phyloP scores from a whole-genome alignment of 768 basidiomycete genomes.

The Mycena haematopus region DNA sequence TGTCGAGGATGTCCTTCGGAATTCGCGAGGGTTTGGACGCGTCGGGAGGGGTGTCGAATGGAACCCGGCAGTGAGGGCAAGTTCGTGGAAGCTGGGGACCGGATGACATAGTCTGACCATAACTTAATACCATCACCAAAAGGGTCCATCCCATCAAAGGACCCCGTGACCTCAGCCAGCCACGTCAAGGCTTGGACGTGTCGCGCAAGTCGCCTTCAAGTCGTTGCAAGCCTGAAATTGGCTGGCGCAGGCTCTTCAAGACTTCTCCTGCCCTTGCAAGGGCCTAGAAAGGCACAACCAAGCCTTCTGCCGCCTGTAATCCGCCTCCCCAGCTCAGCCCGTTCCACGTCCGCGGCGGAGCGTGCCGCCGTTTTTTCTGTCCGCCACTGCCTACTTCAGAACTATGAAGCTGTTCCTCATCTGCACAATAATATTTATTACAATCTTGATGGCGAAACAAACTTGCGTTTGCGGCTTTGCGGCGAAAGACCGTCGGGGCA shows the following conservation, averaged over 20 bases:
- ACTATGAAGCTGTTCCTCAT: neutral
- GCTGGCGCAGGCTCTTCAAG: neutral
- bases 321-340: neutral
- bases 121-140: too few species aligned
- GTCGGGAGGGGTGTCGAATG: neutral
- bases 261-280: neutral
- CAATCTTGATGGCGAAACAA: neutral
- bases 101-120: too few species aligned
- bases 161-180: too few species aligned
- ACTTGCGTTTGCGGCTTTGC: neutral
- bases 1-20: conserved; percentile 5
- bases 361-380: neutral
- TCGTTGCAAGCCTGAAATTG: neutral
- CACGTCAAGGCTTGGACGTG: too few species aligned
- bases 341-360: neutral
- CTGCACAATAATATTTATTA: neutral
- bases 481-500: neutral
- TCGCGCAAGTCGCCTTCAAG: too few species aligned
- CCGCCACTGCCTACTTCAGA: neutral
- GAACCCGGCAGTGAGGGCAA: conserved; percentile 5
- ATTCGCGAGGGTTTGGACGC: neutral
- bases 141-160: too few species aligned
- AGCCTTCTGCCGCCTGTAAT: neutral
- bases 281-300: neutral
- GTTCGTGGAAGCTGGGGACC: neutral